Evolutionary conservation across 208 protist genomes (phyloP).

Genomic region (Entamoeba invadens): DNA sequence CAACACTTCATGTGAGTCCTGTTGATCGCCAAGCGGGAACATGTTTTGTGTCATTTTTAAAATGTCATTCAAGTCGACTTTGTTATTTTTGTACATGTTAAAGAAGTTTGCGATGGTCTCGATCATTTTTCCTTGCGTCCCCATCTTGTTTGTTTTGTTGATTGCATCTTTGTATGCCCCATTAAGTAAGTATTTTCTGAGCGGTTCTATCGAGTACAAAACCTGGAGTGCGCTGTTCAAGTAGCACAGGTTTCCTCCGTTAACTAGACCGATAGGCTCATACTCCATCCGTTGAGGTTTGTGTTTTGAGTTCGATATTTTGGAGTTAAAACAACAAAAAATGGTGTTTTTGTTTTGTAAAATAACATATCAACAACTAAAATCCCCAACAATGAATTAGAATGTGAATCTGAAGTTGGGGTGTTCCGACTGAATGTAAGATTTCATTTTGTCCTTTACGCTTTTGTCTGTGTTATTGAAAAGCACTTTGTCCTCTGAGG

Average conservation of each 20-base stretch:
- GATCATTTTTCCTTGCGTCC: background rate
- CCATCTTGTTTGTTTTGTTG: background rate
- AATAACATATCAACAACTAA: too few species aligned
- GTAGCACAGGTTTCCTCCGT: background rate
- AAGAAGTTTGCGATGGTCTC: background rate
- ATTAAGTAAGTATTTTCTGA: background rate
- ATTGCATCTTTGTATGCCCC: background rate
- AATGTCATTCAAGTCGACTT: background rate
- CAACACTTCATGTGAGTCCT: background rate
- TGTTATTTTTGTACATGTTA: background rate
- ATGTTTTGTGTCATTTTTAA: background rate
- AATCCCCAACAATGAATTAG: too few species aligned
- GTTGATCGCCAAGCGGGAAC: background rate
- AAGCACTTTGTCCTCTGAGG: background rate
- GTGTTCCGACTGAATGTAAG: background rate
- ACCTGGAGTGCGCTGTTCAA: background rate
- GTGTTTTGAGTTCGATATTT: too few species aligned
- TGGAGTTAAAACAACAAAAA: too few species aligned
- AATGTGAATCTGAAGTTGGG: background rate
- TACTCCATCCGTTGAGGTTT: too few species aligned
- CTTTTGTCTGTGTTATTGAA: background rate
- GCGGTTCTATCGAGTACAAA: background rate
- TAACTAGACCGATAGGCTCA: background rate
- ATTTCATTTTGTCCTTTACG: background rate
- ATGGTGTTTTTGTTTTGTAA: too few species aligned